Base-by-base conservation (phyloP, 1,284 basidiomycete genomes). In the Meira nashicola region DNA sequence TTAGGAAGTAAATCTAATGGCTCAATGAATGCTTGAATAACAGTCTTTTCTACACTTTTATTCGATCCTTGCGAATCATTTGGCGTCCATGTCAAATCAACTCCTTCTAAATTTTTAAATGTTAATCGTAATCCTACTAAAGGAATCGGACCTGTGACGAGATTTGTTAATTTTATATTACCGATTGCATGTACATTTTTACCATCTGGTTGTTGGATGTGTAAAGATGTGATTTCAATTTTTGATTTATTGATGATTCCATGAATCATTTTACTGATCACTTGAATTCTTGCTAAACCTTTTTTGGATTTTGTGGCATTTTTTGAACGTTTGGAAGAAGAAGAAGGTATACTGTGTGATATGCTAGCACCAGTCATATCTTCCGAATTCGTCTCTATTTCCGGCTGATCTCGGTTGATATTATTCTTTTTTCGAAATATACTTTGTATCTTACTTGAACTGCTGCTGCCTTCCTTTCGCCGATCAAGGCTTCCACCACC, bases 121-220 rank as follows among this genome's bases (percentile, higher is more conserved):
- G 8, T 46, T 14, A 59, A 15, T 40, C 55, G 55, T 19, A 50
- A 39, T 3, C 54, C 43, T 17, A 56, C 55, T 4, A 59, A 28
- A 12, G 58, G 58, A 1, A 59, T 28, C 5, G 58, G 58, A 2
- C 57, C 57, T 15, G 41, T 57, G 17, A 39, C 55, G 7, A 58
- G 6, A 33, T 55, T 19, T 11, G 50, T 55, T 25, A 59, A 15
- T 33, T 40, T 21, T 1, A 50, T 25, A 3, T 37, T 23, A 7
- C 37, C 55, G 15, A 19, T 14, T 19, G 55, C 58, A 33, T 15
- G 17, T 21, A 59, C 23, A 4, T 43, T 52, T 23, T 15, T 38
- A 39, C 14, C 37, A 21, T 21, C 17, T 10, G 41, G 44, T 11
- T 51, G 43, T n/a, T 21, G 19, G 10, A 54, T 37, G 25, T 59